Evolutionary conservation across 1,284 basidiomycete species (phyloP).

Genomic region (Irpex lacteus): DNA sequence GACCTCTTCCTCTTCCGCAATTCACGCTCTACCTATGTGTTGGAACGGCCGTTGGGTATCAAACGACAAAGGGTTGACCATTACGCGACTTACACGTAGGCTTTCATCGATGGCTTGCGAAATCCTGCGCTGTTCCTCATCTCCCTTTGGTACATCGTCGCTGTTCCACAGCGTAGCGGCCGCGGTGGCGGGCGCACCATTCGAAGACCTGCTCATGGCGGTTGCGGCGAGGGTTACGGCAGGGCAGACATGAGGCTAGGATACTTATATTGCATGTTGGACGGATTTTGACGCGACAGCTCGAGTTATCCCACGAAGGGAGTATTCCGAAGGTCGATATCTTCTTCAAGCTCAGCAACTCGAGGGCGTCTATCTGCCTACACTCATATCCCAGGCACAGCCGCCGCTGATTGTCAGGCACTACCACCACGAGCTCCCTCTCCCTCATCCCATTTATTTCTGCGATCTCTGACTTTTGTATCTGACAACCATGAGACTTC

Average conservation of each 20-base stretch:
- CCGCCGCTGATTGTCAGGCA: conserved; percentile 22
- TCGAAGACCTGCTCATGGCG: neutral
- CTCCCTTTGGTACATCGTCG: conserved; percentile 25
- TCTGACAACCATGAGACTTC: neutral
- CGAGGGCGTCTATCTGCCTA: conserved; percentile 6
- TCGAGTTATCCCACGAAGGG: conserved; percentile 15
- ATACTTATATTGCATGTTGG: conserved; percentile 17
- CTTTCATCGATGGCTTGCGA: conserved; percentile 72
- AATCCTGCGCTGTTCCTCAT: conserved; percentile 48
- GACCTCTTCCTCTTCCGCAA: conserved; percentile 40
- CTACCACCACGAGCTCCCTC: conserved; percentile 6
- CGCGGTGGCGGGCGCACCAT: neutral
- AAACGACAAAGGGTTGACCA: neutral
- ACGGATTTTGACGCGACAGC: conserved; percentile 7
- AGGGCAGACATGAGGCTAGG: conserved; percentile 5
- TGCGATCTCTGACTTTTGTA: neutral
- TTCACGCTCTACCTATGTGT: conserved; percentile 50
- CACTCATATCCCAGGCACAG: conserved; percentile 11
- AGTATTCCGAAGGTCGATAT: conserved; percentile 7
- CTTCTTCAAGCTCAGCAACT: neutral
- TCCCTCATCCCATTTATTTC: neutral
- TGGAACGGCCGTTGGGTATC: conserved; percentile 3
- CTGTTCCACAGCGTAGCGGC: conserved; percentile 21
- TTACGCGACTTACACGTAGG: conserved; percentile 46
- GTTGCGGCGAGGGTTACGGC: neutral